Base-by-base conservation (phyloP, 2,329 filamentous ascomycete species). In the Ceratocystis smalleyi region DNA sequence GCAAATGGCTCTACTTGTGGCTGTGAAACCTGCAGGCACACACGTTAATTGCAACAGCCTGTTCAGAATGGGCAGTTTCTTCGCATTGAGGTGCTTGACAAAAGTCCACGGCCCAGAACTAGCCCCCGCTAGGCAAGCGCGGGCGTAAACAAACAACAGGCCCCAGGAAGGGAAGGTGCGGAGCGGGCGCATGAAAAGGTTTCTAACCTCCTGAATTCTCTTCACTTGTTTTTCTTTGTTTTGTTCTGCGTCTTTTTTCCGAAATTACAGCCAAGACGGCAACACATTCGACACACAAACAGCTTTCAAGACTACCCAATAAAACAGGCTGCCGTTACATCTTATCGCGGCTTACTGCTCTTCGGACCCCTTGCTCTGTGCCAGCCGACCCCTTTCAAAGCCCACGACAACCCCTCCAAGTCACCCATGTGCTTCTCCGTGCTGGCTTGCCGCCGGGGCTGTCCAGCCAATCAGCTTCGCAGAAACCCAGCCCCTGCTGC, bases 381-480 rank as follows among this genome's bases (percentile, higher is more conserved):
- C 32, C 32, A 35, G 8, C n/a, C 24, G 15, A 61, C 43, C 24
- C n/a, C 35, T 40, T 40, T 40, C 35, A 40, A 12, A 40, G 35
- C 10, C 35, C 3, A 12, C 35, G 3, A 40, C 12, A 40, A 40
- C 10, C 8, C 27, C 27, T 4, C 27, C 35, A 40, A 15, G 3
- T 12, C 10, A 15, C 35, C 27, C 43, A 45, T 64, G 55, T 64
- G 57, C 22, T 43, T 62, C 12, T 62, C 61, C 15, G 17, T 62
- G 17, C n/a, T 62, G 45, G 24, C 61, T 54, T 62, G 61, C 27
- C 55, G 59, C 43, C 57, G 43, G 7, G 57, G 32, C 43, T 61
- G 63, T n/a, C 43, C 59, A 7, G 43, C 60, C 22, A 47, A 43
- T 32, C 57, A 61, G 32, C 57, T 35, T n/a, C 19, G 54, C 8